Base-by-base conservation (phyloP, 2,329 filamentous ascomycete species). In the Cladosporium phlei region DNA sequence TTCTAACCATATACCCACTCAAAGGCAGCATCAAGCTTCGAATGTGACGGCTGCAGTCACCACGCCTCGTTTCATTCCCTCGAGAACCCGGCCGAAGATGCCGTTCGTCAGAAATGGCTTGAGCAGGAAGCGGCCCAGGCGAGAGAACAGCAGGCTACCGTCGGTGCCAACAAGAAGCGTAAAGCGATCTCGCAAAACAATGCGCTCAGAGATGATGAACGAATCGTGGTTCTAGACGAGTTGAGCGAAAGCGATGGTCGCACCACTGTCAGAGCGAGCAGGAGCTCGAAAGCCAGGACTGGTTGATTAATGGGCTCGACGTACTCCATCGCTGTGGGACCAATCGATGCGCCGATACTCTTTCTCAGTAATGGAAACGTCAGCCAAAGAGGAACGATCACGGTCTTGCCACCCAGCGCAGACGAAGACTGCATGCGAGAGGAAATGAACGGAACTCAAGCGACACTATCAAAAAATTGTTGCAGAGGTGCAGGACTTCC, bases 41-140 rank as follows among this genome's bases (percentile, higher is more conserved):
- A 76, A 52, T 78, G 76, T 58, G 76, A 79, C 56, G 76, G 76
- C 38, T 79, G 76, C 53, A 61, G 59, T 22, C 76, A 79, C 57
- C 76, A 79, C 54, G 75, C 76, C 5, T 72, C 68, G 9, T 78
- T 76, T 52, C 76, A 79, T 59, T 69, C 59, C 40, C 68, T 79
- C 64, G 73, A 76, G 50, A 77, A 75, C 47, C 63, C 66, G n/a
- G 55, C 59, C 8, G 74, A 77, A 38, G 70, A 76, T 43, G 72
- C 69, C 33, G 63, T 73, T 4, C 58, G 69, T 20, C 65, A 66
- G 57, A 69, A 67, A 20, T 75, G 71, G 74, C 65, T 67, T 34
- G 66, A 68, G 47, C 64, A 66, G n/a, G 62, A 60, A 25, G n/a
- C n/a, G n/a, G 58, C 42, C 2, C 44, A 47, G 19, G 51, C 47